A percentile compares a stretch with the other conserved stretches of the same genome.
These are phyloP conservation scores for Hebeloma cylindrosporum DNA, from an alignment of 768 basidiomycete genomes.

Conservation along the genomic window DNA sequence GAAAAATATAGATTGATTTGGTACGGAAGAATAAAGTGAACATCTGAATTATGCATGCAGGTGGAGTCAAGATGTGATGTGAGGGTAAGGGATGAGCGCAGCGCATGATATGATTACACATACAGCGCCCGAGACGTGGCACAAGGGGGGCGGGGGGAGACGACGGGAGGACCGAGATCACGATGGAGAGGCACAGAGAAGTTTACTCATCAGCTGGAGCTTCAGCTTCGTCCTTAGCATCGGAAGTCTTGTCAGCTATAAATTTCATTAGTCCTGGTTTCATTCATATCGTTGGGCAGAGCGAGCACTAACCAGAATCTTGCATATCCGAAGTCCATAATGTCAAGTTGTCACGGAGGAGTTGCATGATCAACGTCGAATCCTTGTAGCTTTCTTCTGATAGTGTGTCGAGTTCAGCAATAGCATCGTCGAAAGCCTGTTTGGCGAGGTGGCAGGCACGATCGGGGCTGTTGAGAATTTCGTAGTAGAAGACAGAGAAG, in stretches of 20 bases:
- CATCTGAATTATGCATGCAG: slow-evolving; percentile 8
- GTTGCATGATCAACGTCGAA: slow-evolving; percentile 95
- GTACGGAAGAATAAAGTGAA: slow-evolving; percentile 4
- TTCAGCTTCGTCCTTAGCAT: slow-evolving; percentile 70
- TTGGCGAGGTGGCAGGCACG: slow-evolving; percentile 98
- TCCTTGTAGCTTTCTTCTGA: slow-evolving; percentile 99
- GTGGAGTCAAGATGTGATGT: slow-evolving; percentile 1
- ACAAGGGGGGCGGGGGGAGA: slow-evolving; percentile 11
- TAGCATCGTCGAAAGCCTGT: slow-evolving; percentile 98
- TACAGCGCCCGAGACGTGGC: slow-evolving; percentile 8
- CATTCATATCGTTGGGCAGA: neutral
- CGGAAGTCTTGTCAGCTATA: slow-evolving; percentile 65
- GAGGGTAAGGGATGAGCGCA: slow-evolving; percentile 1
- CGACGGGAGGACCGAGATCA: slow-evolving; percentile 9
- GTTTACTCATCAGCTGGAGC: slow-evolving; percentile 66
- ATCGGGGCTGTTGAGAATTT: slow-evolving; percentile 98
- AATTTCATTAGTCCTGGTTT: slow-evolving; percentile 12
- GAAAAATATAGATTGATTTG: slow-evolving; percentile 2
- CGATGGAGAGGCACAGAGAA: slow-evolving; percentile 16
- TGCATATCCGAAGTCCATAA: slow-evolving; percentile 99
- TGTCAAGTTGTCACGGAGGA: slow-evolving; percentile 95
- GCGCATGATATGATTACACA: slow-evolving; percentile 12
- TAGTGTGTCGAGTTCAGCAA: slow-evolving; percentile 97
- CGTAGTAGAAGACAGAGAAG: slow-evolving; percentile 99
- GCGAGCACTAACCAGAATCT: slow-evolving; percentile 65